These are phyloP conservation scores for Annona cherimola DNA, from an alignment of 164 flowering plant species.

Conservation along the genomic window DNA sequence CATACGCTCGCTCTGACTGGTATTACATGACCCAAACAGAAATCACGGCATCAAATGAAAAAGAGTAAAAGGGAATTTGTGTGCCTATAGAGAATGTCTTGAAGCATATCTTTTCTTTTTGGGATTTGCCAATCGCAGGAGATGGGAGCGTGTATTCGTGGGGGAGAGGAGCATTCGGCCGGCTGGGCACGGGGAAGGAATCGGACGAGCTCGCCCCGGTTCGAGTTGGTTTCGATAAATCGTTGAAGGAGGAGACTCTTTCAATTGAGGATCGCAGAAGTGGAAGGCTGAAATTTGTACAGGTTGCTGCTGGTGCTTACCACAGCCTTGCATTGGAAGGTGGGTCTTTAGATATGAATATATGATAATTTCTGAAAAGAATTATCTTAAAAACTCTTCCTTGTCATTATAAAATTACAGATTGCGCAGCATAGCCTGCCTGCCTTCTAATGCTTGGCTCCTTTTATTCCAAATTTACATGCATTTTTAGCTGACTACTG, in stretches of 20 bases:
- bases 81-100: neutral
- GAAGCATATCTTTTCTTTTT: slow-evolving; percentile 1
- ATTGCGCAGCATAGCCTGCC: too few relatives aligned
- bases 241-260: slow-evolving; percentile 6
- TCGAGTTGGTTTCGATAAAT: slow-evolving; percentile 36
- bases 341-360: slow-evolving; percentile 8
- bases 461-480: too few relatives aligned
- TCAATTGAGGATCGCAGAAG: neutral
- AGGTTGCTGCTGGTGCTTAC: slow-evolving; percentile 84
- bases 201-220: slow-evolving; percentile 65
- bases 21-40: slow-evolving; percentile 3
- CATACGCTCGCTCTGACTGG: slow-evolving; percentile 83
- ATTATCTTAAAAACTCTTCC: too few relatives aligned
- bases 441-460: too few relatives aligned
- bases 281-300: slow-evolving; percentile 43
- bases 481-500: too few relatives aligned
- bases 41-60: neutral
- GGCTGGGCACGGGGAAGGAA: slow-evolving; percentile 78
- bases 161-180: slow-evolving; percentile 89
- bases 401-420: too few relatives aligned
- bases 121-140: slow-evolving; percentile 29
- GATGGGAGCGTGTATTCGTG: slow-evolving; percentile 73
- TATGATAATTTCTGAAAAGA: too few relatives aligned
- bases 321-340: slow-evolving; percentile 90
- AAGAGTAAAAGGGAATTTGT: neutral